phyloP scores from a whole-genome alignment of 768 basidiomycete species.

The Phaeotremella skinneri region DNA sequence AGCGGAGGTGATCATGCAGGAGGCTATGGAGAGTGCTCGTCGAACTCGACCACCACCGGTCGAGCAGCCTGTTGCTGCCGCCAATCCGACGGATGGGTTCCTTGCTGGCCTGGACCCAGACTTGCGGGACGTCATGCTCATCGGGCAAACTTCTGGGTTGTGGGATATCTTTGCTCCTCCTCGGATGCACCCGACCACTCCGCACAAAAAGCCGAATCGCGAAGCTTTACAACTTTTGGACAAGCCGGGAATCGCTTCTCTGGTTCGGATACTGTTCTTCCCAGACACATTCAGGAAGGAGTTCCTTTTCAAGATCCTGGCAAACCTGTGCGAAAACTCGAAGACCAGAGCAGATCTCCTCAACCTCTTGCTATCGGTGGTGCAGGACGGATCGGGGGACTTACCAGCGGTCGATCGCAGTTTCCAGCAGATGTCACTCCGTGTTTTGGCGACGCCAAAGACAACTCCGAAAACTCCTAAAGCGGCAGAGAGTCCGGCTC shows the following conservation, averaged over 20 bases:
- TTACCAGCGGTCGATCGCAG: constrained; percentile 87
- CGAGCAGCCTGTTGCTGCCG: constrained; percentile 51
- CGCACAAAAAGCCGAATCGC: constrained; percentile 55
- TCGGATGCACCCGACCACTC: constrained; percentile 47
- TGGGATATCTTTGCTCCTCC: constrained; percentile 66
- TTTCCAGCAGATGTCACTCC: constrained; percentile 85
- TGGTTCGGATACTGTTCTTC: constrained; percentile 92
- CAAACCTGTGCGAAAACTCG: constrained; percentile 92
- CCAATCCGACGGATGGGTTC: constrained; percentile 68
- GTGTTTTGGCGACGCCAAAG: constrained; percentile 57
- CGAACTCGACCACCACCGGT: constrained; percentile 37
- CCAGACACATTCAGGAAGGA: constrained; percentile 86
- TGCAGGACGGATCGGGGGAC: constrained; percentile 94
- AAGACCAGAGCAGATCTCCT: constrained; percentile 88
- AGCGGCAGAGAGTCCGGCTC: constrained; percentile 49
- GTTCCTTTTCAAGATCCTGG: constrained; percentile 79
- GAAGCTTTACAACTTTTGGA: constrained; percentile 93
- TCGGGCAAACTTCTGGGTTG: constrained; percentile 60
- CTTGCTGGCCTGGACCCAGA: constrained; percentile 87
- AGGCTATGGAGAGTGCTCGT: constrained; percentile 76
- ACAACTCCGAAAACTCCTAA: constrained; percentile 66
- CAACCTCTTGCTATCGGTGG: constrained; percentile 85
- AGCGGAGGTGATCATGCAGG: constrained; percentile 94
- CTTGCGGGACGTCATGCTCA: constrained; percentile 81
- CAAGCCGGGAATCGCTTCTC: constrained; percentile 78